Percentiles rank a stretch among this genome's conserved stretches.
These are phyloP conservation scores for Lupinus albus DNA, from an alignment of 306 rosid genomes.

Conservation along the genomic window DNA sequence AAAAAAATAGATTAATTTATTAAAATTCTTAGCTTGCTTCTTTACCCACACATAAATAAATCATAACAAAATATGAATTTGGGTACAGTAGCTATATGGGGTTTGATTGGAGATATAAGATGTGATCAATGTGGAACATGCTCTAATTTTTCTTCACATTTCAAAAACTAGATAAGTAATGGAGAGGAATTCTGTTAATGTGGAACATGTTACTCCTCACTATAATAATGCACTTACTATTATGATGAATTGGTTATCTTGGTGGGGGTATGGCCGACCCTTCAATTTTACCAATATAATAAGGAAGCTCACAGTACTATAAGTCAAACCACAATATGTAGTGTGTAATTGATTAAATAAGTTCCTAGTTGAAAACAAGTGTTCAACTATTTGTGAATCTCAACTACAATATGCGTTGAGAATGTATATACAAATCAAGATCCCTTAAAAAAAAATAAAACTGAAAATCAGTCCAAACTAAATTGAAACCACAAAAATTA, in stretches of 20 bases:
- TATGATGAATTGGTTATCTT: constrained; percentile 10
- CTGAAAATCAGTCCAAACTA: too few species aligned
- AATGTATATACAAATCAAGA: too few species aligned
- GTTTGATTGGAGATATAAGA: not conserved
- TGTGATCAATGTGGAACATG: not conserved
- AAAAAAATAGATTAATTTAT: too few species aligned
- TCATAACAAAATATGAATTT: not conserved
- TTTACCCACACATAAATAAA: not conserved
- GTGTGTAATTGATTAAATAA: constrained; percentile 35
- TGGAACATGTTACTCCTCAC: not conserved
- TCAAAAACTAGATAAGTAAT: too few species aligned
- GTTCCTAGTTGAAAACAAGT: constrained; percentile 30
- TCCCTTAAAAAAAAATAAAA: too few species aligned
- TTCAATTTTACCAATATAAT: constrained; percentile 22
- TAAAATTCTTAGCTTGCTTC: too few species aligned
- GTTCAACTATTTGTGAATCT: constrained; percentile 19
- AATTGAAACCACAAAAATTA: too few species aligned
- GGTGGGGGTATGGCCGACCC: constrained; percentile 42
- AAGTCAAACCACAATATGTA: constrained; percentile 39
- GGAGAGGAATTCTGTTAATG: too few species aligned
- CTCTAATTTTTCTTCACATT: too few species aligned
- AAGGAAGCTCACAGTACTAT: not conserved
- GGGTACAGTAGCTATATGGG: constrained; percentile 4
- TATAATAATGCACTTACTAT: constrained; percentile 18
- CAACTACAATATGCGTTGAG: constrained; percentile 5